Conservation (phyloP, 139 green algal genomes). For the Volvox reticuliferus region DNA sequence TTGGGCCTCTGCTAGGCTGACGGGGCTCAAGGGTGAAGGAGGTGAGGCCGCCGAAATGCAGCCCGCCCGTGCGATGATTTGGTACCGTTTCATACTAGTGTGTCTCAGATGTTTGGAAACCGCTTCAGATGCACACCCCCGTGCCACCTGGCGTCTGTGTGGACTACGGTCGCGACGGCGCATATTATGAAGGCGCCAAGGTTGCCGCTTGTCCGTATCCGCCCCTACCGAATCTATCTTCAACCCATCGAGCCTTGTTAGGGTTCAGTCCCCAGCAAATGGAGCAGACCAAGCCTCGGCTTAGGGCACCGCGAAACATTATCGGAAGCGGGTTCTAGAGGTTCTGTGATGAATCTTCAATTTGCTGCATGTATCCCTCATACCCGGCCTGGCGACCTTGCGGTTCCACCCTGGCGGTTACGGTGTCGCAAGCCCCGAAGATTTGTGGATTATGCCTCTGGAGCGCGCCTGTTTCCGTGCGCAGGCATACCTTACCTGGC, state of each 20-base stretch:
- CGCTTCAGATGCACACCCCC: neutral
- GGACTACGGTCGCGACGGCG: too few species aligned
- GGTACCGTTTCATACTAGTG: neutral
- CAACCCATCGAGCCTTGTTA: too few species aligned
- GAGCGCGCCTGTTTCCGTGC: neutral
- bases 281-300: too few species aligned
- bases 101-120: neutral
- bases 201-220: too few species aligned
- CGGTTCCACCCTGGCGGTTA: neutral
- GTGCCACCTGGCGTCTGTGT: neutral
- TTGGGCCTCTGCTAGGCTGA: slow-evolving; percentile 16
- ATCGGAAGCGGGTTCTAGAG: neutral
- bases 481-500: neutral
- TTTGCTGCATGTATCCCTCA: neutral
- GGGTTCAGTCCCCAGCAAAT: too few species aligned
- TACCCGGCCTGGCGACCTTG: neutral
- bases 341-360: neutral
- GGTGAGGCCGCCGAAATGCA: neutral
- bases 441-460: neutral
- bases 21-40: neutral
- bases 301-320: neutral
- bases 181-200: neutral
- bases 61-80: too few species aligned
- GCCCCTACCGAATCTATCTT: too few species aligned
- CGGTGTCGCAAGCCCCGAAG: too few species aligned